A percentile compares a stretch with the other conserved stretches of the same genome.
Conservation (phyloP, 2,329 filamentous ascomycete species). For the Macrophomina phaseolina region DNA sequence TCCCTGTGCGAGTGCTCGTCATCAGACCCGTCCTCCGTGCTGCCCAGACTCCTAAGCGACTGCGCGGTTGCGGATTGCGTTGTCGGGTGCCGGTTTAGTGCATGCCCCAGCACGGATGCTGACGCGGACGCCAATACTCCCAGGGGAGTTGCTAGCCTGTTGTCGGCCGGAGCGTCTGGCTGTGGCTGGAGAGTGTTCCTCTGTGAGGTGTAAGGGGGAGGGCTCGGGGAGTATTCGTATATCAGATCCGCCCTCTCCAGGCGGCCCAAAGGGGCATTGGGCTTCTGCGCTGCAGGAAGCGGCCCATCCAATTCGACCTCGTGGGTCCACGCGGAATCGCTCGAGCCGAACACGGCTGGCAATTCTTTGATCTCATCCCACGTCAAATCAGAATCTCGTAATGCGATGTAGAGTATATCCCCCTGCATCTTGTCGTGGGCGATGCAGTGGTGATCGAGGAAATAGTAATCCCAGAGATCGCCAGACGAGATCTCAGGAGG, state of each 20-base stretch:
- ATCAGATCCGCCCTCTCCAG: constrained; percentile 45
- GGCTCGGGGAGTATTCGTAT: constrained; percentile 49
- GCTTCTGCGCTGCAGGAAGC: constrained; percentile 41
- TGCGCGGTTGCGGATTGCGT: constrained; percentile 14
- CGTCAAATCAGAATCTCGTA: constrained; percentile 47
- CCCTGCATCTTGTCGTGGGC: constrained; percentile 50
- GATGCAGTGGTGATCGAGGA: constrained; percentile 49
- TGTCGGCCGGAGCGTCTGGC: background rate
- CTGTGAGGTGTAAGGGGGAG: constrained; percentile 48
- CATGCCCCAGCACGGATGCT: constrained; percentile 20
- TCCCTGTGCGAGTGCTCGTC: constrained; percentile 46
- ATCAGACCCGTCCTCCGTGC: constrained; percentile 30
- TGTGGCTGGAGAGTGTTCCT: background rate
- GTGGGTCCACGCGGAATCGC: constrained; percentile 47
- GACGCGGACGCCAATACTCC: constrained; percentile 25
- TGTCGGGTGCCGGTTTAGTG: constrained; percentile 9
- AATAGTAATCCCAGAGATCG: constrained; percentile 47
- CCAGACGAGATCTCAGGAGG: constrained; percentile 41
- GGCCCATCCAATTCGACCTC: constrained; percentile 48
- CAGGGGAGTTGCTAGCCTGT: constrained; percentile 16
- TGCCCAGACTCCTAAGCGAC: constrained; percentile 43
- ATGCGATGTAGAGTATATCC: constrained; percentile 47
- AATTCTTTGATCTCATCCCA: constrained; percentile 48
- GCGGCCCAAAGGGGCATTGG: background rate
- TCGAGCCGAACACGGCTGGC: constrained; percentile 38